phyloP scores from a whole-genome alignment of 1,284 basidiomycete species.

The Blastosporella zonata region DNA sequence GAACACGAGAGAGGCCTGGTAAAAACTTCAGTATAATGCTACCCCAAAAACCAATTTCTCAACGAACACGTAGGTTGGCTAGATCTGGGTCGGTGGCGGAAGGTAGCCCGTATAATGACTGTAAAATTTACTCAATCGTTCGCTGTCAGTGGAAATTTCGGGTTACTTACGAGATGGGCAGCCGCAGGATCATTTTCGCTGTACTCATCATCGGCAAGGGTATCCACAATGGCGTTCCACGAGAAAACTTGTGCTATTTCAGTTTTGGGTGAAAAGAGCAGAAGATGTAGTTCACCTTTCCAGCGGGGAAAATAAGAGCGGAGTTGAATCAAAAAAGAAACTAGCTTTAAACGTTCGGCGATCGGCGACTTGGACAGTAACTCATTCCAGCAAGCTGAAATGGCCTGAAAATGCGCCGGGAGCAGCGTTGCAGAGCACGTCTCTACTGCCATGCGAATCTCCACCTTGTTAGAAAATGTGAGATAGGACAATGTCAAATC shows the following conservation, averaged over 20 bases:
- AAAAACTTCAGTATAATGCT: background rate
- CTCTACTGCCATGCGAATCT: constrained; percentile 55
- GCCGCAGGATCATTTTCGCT: constrained; percentile 39
- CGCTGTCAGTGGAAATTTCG: background rate
- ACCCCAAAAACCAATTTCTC: background rate
- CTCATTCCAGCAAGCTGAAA: constrained; percentile 65
- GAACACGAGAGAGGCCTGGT: constrained; percentile 52
- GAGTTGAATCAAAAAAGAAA: constrained; percentile 62
- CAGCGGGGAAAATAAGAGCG: constrained; percentile 62
- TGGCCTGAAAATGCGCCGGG: constrained; percentile 59
- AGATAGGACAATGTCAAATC: background rate
- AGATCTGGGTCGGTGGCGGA: constrained; percentile 42
- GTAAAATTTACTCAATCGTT: background rate
- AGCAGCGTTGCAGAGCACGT: constrained; percentile 57
- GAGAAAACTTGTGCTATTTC: constrained; percentile 47
- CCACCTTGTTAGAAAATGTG: constrained; percentile 45
- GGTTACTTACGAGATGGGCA: constrained; percentile 39
- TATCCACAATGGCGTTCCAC: constrained; percentile 59
- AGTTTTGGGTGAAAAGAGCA: background rate
- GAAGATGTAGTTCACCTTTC: constrained; percentile 43
- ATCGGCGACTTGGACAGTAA: constrained; percentile 53
- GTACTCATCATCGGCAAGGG: constrained; percentile 53
- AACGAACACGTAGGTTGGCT: constrained; percentile 44
- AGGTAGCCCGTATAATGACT: constrained; percentile 49
- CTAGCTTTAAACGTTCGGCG: constrained; percentile 51